These are phyloP conservation scores for Ogataea chonburiensis DNA, from an alignment of 805 yeast genomes.

Conservation along the genomic window DNA sequence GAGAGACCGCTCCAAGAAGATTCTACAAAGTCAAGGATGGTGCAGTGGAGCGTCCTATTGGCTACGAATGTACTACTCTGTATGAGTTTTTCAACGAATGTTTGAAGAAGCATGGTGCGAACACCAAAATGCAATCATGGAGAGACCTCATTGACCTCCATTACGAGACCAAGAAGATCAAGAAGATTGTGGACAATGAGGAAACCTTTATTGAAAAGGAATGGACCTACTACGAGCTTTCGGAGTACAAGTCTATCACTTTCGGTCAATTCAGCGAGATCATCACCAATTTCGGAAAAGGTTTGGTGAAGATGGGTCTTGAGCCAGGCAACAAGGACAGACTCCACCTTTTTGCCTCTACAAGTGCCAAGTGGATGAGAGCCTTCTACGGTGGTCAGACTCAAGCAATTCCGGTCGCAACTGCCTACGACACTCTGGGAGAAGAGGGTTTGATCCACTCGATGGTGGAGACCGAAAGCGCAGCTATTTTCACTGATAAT, in stretches of 20 bases:
- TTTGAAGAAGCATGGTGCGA: slow-evolving; percentile 52
- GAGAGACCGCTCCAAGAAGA: slow-evolving; percentile 84
- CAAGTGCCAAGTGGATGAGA: slow-evolving; percentile 90
- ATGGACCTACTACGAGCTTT: slow-evolving; percentile 83
- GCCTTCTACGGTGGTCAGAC: slow-evolving; percentile 74
- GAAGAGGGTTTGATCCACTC: slow-evolving; percentile 87
- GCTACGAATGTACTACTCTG: slow-evolving; percentile 62
- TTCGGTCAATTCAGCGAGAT: slow-evolving; percentile 54
- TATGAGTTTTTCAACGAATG: slow-evolving; percentile 69
- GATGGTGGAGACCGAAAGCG: slow-evolving; percentile 74
- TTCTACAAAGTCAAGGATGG: slow-evolving; percentile 47
- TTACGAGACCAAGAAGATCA: slow-evolving; percentile 69
- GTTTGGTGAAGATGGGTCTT: slow-evolving; percentile 72
- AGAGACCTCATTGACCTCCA: slow-evolving; percentile 75
- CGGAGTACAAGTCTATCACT: slow-evolving; percentile 65
- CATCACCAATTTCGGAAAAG: slow-evolving; percentile 63
- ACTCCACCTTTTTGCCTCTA: slow-evolving; percentile 82
- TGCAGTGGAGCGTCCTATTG: slow-evolving; percentile 58
- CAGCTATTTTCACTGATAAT: slow-evolving; percentile 82
- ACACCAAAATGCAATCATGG: slow-evolving; percentile 64
- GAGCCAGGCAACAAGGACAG: slow-evolving; percentile 57
- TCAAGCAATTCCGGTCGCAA: slow-evolving; percentile 82
- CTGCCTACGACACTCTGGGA: slow-evolving; percentile 95
- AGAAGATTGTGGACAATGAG: slow-evolving; percentile 77
- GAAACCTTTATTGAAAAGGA: slow-evolving; percentile 70